Percentiles rank a stretch among this genome's conserved stretches.
Evolutionary conservation across 345 rosid genomes (phyloP).

Genomic region (Carallia pectinifolia): DNA sequence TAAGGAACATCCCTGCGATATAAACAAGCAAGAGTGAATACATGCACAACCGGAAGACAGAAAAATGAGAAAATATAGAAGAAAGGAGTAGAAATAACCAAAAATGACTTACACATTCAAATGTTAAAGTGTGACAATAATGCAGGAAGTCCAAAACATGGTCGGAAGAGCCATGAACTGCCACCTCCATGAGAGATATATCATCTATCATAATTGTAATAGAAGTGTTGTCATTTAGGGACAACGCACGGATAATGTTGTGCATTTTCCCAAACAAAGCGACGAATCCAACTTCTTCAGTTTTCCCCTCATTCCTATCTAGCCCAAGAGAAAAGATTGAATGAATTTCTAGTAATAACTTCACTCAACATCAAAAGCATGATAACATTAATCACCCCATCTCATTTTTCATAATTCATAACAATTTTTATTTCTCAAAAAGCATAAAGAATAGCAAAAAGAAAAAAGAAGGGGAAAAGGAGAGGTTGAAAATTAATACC

Average conservation of each 20-base stretch:
- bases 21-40: slow-evolving; percentile 13
- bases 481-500: not conserved
- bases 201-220: slow-evolving; percentile 85
- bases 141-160: slow-evolving; percentile 73
- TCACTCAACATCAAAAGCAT: slow-evolving; percentile 1
- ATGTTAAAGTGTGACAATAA: slow-evolving; percentile 72
- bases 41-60: slow-evolving; percentile 41
- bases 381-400: not conserved
- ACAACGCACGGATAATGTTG: slow-evolving; percentile 38
- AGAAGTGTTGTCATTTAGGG: slow-evolving; percentile 37
- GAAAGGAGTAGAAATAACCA: not conserved
- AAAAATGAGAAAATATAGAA: not conserved
- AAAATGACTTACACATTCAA: slow-evolving; percentile 65
- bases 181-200: slow-evolving; percentile 77
- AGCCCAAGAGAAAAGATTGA: slow-evolving; percentile 16
- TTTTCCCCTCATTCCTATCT: slow-evolving; percentile 45
- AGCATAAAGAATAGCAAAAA: not conserved
- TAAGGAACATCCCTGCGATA: slow-evolving; percentile 66
- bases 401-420: not conserved
- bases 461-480: not conserved
- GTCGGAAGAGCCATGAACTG: slow-evolving; percentile 59
- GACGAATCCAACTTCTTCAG: slow-evolving; percentile 39
- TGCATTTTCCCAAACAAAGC: slow-evolving; percentile 55
- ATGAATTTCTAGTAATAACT: slow-evolving; percentile 1
- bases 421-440: not conserved